Evolutionary conservation across 2,329 filamentous ascomycete genomes (phyloP).

Genomic region (Chaetomium strumarium): DNA sequence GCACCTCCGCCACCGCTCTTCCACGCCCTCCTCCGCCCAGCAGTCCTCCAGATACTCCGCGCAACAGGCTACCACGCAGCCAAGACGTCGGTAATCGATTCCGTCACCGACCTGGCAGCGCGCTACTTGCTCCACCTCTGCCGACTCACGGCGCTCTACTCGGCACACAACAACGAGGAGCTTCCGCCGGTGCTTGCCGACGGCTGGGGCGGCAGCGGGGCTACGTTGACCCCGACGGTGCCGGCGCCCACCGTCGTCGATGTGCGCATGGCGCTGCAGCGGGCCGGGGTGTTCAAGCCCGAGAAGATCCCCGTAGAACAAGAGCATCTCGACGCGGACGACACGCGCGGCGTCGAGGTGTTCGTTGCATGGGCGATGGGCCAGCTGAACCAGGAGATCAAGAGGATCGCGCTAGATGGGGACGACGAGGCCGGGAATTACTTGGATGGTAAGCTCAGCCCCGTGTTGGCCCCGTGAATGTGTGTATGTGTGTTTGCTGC

Average conservation of each 20-base stretch:
- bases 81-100: conserved; percentile 75
- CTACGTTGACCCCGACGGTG: neutral
- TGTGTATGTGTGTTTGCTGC: conserved; percentile 3
- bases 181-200: neutral
- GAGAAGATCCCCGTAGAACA: conserved; percentile 63
- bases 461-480: neutral
- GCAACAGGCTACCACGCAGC: conserved; percentile 85
- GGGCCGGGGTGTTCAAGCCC: conserved; percentile 69
- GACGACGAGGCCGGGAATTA: conserved; percentile 63
- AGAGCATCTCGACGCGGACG: conserved; percentile 64
- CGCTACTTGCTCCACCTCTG: conserved; percentile 75
- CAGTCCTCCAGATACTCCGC: conserved; percentile 84
- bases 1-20: conserved; percentile 43
- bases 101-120: conserved; percentile 78
- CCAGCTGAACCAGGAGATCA: conserved; percentile 69
- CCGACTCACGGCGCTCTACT: conserved; percentile 64
- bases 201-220: neutral
- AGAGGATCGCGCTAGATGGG: conserved; percentile 69
- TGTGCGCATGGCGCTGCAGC: conserved; percentile 77
- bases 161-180: conserved; percentile 60
- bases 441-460: conserved; percentile 52
- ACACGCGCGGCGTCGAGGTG: conserved; percentile 67
- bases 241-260: conserved; percentile 62
- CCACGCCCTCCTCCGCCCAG: conserved; percentile 77
- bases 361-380: conserved; percentile 78